Evolutionary conservation across 495 filamentous ascomycete species (phyloP), one percentile per base, ranked within the genome.

Genomic region (Gamarada debralockiae): DNA sequence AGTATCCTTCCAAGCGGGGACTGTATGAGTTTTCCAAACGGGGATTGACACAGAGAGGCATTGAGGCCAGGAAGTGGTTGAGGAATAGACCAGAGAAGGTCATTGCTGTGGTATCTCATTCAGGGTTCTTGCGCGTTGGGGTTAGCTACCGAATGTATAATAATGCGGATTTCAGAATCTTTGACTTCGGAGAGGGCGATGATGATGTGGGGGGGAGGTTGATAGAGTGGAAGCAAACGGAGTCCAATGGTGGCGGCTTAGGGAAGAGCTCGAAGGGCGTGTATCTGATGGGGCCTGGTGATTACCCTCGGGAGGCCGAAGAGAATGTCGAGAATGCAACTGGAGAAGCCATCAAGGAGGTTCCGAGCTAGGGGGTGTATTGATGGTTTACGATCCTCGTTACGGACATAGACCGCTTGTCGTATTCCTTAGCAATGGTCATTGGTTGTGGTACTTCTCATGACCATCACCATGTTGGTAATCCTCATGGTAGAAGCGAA

Each of bases 81-180:
- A 69, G 73, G 39, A 59, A 50, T 12, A 70, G 80, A 0, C 75
- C 76, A 0, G 82, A 84, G 63, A 82, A 83, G 62, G 74, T 77
- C 43, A 75, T 85, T 52, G 65, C 80, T 5, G 80, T 83, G 1
- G 76, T 84, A 4, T 75, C 73, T 25, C 82, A 85, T 59, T 80
- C 79, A 0, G 79, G 72, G 3, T 85, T 85, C 57, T 57, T 84
- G 45, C 56, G 78, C 12, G 41, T 66, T 15, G 68, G 57, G 10
- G 70, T 83, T 21, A 69, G 70, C 5, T 67, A 73, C 3, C 64
- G 65, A 17, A 68, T 65, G 60, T 83, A 70, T 53, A 70, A 70
- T 39, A 85, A 85, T 57, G 82, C 75, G 6, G 81, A 85, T 57
- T 85, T 76, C 57, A 71, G 82, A 8, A 67, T 85, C 37, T 84